These are phyloP conservation scores for Ascochyta koolunga DNA, from an alignment of 2,329 filamentous ascomycete genomes.

Conservation along the genomic window DNA sequence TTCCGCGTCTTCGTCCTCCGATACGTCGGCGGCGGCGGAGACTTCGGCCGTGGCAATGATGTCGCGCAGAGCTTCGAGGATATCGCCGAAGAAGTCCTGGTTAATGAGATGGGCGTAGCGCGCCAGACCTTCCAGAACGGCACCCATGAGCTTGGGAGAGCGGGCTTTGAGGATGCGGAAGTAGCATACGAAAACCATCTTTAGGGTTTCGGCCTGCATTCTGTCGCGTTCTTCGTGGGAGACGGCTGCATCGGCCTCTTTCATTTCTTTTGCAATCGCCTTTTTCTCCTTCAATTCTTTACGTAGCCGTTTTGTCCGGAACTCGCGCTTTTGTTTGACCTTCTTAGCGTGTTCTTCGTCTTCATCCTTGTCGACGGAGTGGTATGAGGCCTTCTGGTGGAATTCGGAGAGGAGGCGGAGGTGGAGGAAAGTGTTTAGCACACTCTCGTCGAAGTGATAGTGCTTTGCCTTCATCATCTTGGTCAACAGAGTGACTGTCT, in stretches of 20 bases:
- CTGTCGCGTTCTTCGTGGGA: constrained; percentile 90
- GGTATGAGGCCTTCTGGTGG: constrained; percentile 78
- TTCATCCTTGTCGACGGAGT: constrained; percentile 70
- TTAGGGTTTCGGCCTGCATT: constrained; percentile 94
- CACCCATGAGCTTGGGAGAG: constrained; percentile 87
- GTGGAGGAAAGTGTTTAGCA: constrained; percentile 89
- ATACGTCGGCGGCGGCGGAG: constrained; percentile 54
- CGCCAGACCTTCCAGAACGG: constrained; percentile 90
- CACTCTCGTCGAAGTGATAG: constrained; percentile 81
- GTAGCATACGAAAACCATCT: constrained; percentile 93
- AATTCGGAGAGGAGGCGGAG: constrained; percentile 89
- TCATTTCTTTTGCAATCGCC: constrained; percentile 89
- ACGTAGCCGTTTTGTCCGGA: constrained; percentile 84
- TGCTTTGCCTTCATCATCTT: constrained; percentile 95
- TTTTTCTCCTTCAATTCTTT: constrained; percentile 88
- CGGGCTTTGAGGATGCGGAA: constrained; percentile 91
- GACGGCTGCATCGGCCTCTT: constrained; percentile 86
- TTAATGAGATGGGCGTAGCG: constrained; percentile 97
- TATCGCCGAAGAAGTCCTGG: constrained; percentile 96
- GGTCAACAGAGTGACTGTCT: constrained; percentile 81
- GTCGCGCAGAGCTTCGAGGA: constrained; percentile 92
- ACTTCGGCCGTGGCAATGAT: constrained; percentile 75
- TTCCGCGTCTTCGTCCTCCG: constrained; percentile 54
- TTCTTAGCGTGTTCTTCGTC: constrained; percentile 61
- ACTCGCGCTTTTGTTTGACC: constrained; percentile 77